A percentile compares a stretch with the other conserved stretches of the same genome.
These are phyloP conservation scores for Podospora sp. DNA, from an alignment of 495 filamentous ascomycete genomes.

Conservation along the genomic window DNA sequence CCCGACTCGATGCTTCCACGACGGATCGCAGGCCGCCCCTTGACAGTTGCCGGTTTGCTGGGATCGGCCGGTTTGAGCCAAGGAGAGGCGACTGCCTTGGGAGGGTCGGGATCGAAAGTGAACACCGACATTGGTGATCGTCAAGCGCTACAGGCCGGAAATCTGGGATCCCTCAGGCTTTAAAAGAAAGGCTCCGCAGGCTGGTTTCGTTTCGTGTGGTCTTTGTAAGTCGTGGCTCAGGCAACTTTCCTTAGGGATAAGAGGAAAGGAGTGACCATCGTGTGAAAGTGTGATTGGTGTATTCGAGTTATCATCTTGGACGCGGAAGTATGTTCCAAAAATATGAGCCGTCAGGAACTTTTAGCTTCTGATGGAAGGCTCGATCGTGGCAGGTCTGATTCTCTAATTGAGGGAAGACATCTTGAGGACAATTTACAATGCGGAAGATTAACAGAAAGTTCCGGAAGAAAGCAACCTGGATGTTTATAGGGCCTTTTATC, in stretches of 20 bases:
- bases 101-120: conserved; percentile 87
- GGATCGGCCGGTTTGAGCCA: conserved; percentile 65
- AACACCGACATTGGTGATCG: conserved; percentile 80
- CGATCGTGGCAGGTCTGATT: conserved; percentile 5
- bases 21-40: conserved; percentile 34
- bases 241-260: conserved; percentile 21
- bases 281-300: conserved; percentile 39
- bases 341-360: conserved; percentile 3
- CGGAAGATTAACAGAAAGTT: not conserved
- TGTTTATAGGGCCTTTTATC: not conserved
- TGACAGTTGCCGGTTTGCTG: conserved; percentile 32
- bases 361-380: not conserved
- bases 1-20: conserved; percentile 44
- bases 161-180: not conserved
- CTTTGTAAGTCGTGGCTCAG: not conserved
- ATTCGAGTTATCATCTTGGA: conserved; percentile 66
- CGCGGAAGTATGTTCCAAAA: conserved; percentile 22
- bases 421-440: not conserved
- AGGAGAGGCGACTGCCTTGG: conserved; percentile 83
- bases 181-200: not conserved
- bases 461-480: not conserved
- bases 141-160: not conserved
- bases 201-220: not conserved
- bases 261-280: conserved; percentile 30
- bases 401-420: conserved; percentile 25